Conservation (phyloP, 495 filamentous ascomycete species). For the Daldinia grandis region DNA sequence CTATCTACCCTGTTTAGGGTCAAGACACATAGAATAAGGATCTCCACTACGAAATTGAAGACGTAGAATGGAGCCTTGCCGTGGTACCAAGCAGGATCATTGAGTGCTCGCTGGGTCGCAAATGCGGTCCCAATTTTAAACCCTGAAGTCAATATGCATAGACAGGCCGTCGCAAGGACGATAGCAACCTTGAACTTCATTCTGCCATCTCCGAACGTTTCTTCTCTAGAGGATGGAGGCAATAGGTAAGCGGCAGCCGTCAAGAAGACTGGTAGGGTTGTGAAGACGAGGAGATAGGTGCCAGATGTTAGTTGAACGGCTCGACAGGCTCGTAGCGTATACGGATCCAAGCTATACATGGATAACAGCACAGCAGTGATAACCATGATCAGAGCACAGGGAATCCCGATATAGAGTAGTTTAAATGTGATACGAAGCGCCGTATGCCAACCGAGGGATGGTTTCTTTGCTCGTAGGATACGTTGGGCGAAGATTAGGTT, state of each 20-base stretch:
- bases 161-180: slow-evolving; percentile 57
- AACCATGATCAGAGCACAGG: slow-evolving; percentile 70
- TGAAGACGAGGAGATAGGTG: slow-evolving; percentile 73
- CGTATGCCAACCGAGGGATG: slow-evolving; percentile 70
- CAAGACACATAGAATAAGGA: slow-evolving; percentile 70
- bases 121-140: slow-evolving; percentile 71
- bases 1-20: slow-evolving; percentile 72
- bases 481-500: slow-evolving; percentile 86
- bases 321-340: slow-evolving; percentile 60
- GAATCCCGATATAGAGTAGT: slow-evolving; percentile 66
- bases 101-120: slow-evolving; percentile 57
- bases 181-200: slow-evolving; percentile 70
- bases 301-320: slow-evolving; percentile 71
- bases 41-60: slow-evolving; percentile 79
- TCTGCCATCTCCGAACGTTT: slow-evolving; percentile 75
- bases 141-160: slow-evolving; percentile 72
- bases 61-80: slow-evolving; percentile 77
- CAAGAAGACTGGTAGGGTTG: slow-evolving; percentile 76
- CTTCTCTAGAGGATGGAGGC: slow-evolving; percentile 58
- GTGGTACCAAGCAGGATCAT: slow-evolving; percentile 72
- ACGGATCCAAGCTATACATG: slow-evolving; percentile 67
- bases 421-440: slow-evolving; percentile 60
- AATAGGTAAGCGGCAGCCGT: slow-evolving; percentile 60
- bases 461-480: slow-evolving; percentile 77
- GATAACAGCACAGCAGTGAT: slow-evolving; percentile 71